A percentile compares a stretch with the other conserved stretches of the same genome.
Conservation (phyloP, 2,329 filamentous ascomycete species). For the Xylariales sp. region DNA sequence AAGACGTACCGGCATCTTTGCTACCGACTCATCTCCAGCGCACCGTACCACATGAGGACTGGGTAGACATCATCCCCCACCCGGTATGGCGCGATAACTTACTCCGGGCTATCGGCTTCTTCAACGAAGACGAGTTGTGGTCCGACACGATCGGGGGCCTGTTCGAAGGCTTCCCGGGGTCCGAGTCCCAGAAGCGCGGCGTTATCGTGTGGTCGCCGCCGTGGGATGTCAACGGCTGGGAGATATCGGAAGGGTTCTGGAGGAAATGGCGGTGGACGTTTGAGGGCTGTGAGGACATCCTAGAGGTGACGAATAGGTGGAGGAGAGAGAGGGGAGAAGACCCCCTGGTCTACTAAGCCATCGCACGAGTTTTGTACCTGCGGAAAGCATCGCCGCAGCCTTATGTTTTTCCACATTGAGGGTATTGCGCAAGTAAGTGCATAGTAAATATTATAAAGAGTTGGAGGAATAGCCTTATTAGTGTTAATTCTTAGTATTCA, state of each 20-base stretch:
- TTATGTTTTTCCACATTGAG: too few species aligned
- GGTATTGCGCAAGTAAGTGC: too few species aligned
- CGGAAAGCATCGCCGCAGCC: too few species aligned
- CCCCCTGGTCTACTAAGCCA: too few species aligned
- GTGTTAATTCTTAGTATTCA: too few species aligned
- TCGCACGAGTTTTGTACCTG: too few species aligned
- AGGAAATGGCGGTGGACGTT: slow-evolving; percentile 30
- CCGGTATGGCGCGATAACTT: slow-evolving; percentile 32
- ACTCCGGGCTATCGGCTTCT: slow-evolving; percentile 28
- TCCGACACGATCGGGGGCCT: slow-evolving; percentile 36
- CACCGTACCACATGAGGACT: slow-evolving; percentile 30
- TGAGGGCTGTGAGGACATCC: slow-evolving; percentile 14
- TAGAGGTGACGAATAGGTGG: slow-evolving; percentile 33
- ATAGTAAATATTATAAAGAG: too few species aligned
- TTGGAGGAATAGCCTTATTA: too few species aligned
- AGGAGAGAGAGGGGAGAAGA: slow-evolving; percentile 25
- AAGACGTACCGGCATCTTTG: slow-evolving; percentile 26
- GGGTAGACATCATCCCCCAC: slow-evolving; percentile 36
- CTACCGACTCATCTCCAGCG: slow-evolving; percentile 34
- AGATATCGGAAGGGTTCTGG: slow-evolving; percentile 35
- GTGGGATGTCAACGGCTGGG: slow-evolving; percentile 34
- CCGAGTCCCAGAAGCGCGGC: slow-evolving; percentile 33
- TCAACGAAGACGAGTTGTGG: slow-evolving; percentile 39
- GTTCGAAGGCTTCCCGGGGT: slow-evolving; percentile 37
- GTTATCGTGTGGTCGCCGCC: slow-evolving; percentile 38